Evolutionary conservation across 2,329 filamentous ascomycete species (phyloP).

Genomic region (Aspergillus novoparasiticus): DNA sequence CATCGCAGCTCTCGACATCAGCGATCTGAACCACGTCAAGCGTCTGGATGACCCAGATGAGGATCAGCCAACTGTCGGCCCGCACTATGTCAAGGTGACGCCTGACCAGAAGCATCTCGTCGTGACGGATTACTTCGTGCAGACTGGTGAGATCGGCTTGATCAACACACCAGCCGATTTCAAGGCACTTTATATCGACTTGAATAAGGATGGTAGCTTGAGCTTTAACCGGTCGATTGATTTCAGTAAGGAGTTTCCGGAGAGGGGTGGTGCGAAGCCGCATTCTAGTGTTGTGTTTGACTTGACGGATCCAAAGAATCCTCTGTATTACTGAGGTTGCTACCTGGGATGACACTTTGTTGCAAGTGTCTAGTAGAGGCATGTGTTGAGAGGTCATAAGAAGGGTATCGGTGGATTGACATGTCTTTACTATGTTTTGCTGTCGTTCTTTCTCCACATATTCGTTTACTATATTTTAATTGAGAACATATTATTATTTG

Average conservation of each 20-base stretch:
- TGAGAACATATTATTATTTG: neutral
- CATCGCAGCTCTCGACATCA: constrained; percentile 64
- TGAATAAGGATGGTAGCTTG: constrained; percentile 57
- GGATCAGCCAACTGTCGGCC: constrained; percentile 61
- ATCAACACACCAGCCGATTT: constrained; percentile 65
- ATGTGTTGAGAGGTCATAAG: neutral
- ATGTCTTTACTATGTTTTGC: neutral
- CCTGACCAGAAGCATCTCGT: constrained; percentile 66
- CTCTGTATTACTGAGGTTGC: constrained; percentile 33
- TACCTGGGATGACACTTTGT: neutral
- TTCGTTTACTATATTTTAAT: neutral
- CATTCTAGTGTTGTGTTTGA: constrained; percentile 61
- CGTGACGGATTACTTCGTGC: constrained; percentile 68
- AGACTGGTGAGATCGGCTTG: constrained; percentile 62
- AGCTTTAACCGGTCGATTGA: constrained; percentile 63
- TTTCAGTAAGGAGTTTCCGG: constrained; percentile 56
- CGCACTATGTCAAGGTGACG: constrained; percentile 66
- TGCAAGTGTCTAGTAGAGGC: neutral
- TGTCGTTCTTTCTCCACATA: neutral
- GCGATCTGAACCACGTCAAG: constrained; percentile 61
- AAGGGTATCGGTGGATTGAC: neutral
- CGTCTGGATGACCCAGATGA: constrained; percentile 63
- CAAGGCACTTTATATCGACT: constrained; percentile 65
- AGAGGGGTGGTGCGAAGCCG: constrained; percentile 59
- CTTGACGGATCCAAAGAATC: constrained; percentile 56